These are phyloP conservation scores for Chlorella variabilis DNA, from an alignment of 163 green algal genomes.

Conservation along the genomic window DNA sequence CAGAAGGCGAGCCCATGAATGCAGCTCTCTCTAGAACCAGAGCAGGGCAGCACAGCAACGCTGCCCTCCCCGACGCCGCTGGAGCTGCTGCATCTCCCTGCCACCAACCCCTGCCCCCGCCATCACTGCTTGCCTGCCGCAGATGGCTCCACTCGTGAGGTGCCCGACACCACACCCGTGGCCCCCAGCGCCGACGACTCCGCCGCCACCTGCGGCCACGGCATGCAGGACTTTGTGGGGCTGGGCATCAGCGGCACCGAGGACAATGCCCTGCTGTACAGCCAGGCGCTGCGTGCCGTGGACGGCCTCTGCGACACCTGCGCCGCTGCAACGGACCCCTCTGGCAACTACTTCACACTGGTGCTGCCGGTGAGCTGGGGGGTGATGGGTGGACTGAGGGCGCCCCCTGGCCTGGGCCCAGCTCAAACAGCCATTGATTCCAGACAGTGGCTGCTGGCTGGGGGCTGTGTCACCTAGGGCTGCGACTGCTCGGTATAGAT, in stretches of 20 bases:
- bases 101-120: not conserved
- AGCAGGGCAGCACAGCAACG: too few species aligned
- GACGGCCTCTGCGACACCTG: constrained; percentile 46
- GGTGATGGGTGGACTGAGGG: too few species aligned
- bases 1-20: too few species aligned
- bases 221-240: constrained; percentile 34
- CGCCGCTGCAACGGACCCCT: constrained; percentile 2
- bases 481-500: too few species aligned
- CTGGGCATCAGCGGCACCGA: constrained; percentile 32
- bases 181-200: not conserved
- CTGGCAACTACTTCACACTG: constrained; percentile 40
- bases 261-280: constrained; percentile 25
- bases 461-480: too few species aligned
- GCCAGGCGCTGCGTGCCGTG: constrained; percentile 37
- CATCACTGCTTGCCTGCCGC: not conserved
- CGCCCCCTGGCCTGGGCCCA: too few species aligned
- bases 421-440: too few species aligned
- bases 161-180: not conserved
- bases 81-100: too few species aligned
- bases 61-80: too few species aligned
- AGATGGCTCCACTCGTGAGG: not conserved
- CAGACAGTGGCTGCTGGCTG: too few species aligned
- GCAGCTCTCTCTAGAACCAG: too few species aligned
- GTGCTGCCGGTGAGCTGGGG: constrained; percentile 24
- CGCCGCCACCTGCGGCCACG: constrained; percentile 32